Percentiles rank a stretch among this genome's conserved stretches.
Evolutionary conservation across 2,329 filamentous ascomycete genomes (phyloP).

Genomic region (Hyphodiscus sp.): DNA sequence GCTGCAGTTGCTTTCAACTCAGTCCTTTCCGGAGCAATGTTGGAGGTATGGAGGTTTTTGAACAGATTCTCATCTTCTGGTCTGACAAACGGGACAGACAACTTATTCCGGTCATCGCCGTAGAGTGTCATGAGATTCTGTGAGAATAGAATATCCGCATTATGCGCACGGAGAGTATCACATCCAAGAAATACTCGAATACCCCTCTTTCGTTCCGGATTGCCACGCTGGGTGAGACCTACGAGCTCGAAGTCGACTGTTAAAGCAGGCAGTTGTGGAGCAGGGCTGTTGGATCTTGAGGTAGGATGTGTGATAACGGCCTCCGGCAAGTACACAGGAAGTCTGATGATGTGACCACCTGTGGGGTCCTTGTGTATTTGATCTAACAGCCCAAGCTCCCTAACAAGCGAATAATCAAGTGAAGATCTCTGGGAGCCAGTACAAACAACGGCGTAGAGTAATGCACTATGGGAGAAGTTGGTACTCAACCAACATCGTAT

Average conservation of each 20-base stretch:
- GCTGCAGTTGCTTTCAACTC: constrained; percentile 44
- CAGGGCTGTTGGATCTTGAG: constrained; percentile 65
- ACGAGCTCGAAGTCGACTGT: constrained; percentile 71
- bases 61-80: constrained; percentile 82
- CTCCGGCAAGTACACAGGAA: constrained; percentile 85
- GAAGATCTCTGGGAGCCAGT: constrained; percentile 84
- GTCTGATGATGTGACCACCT: constrained; percentile 61
- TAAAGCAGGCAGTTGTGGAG: constrained; percentile 75
- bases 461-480: constrained; percentile 80
- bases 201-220: constrained; percentile 46
- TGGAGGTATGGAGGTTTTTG: constrained; percentile 65
- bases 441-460: constrained; percentile 88
- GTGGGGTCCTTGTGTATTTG: constrained; percentile 60
- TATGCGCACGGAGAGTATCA: constrained; percentile 78
- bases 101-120: constrained; percentile 77
- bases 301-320: constrained; percentile 74
- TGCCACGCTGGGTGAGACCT: constrained; percentile 47
- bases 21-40: constrained; percentile 46
- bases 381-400: constrained; percentile 64
- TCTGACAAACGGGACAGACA: constrained; percentile 85
- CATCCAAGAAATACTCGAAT: constrained; percentile 89
- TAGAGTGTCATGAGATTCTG: constrained; percentile 84
- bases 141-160: constrained; percentile 86
- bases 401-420: constrained; percentile 69
- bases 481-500: constrained; percentile 92